Evolutionary conservation across 139 green algal species (phyloP), one percentile per base, ranked within the genome.

Genomic region (Zygnema cylindricum): DNA sequence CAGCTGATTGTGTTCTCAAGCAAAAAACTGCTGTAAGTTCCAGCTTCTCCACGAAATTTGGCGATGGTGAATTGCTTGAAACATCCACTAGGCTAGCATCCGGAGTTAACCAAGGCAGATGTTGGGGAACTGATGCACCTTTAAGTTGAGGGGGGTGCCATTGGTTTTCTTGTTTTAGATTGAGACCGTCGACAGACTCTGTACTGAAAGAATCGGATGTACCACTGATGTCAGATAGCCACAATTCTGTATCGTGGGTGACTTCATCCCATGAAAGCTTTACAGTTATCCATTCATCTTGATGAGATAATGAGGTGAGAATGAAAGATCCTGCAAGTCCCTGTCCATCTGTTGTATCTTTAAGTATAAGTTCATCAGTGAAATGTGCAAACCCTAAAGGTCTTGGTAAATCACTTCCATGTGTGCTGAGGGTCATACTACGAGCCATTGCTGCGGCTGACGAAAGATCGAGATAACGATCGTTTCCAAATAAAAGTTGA

Each of bases 281-380:
- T 16, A 79, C 38, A 43, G 39, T 43, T 79, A 79, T 43, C 71
- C 38, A 57, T 11, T 79, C 71, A 79, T 79, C 71, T 57, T 49
- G 71, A 16, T 49, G 11, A 25, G 71, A 79, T 25, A 57, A 49
- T 16, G 71, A 79, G 16, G 39, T 79, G 7, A 79, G 11, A 3
- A 11, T 43, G 16, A 79, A 16, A 43, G 7, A 25, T 3, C 71
- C 71, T 57, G 38, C 71, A 43, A 79, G 40, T 3, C 7, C 71
- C 38, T 25, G 7, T 79, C 41, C 39, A 7, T 49, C 41, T 11
- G 11, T 25, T 25, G 38, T 79, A 49, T 79, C 71, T 79, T 79
- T 16, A 3, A 79, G 11, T 25, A 79, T 16, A 49, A 79, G 71
- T 16, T 79, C 71, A 57, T 16, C 71, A n/a, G n/a, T n/a, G 11